Evolutionary conservation across 1,284 basidiomycete genomes (phyloP).

Genomic region (Afroboletus lepidellus): DNA sequence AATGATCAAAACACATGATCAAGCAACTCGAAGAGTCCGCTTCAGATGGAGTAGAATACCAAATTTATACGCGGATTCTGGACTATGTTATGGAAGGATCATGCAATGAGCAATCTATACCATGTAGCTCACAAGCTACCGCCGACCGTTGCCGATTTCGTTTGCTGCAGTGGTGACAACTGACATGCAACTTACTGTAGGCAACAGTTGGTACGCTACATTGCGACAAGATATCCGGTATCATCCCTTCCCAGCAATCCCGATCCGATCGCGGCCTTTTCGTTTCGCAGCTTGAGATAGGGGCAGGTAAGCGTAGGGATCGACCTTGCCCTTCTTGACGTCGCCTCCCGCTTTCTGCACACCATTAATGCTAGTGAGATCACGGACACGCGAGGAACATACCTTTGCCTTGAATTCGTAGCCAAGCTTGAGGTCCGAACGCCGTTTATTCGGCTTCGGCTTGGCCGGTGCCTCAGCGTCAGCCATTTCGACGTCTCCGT

Average conservation of each 20-base stretch:
- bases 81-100: no score
- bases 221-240: not conserved
- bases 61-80: no score
- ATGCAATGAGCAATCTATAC: no score
- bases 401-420: constrained; percentile 90
- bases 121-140: no score
- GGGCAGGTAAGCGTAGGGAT: constrained; percentile 92
- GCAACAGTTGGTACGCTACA: not conserved
- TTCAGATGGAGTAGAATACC: no score
- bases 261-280: constrained; percentile 45
- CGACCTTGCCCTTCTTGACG: constrained; percentile 81
- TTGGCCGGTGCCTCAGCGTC: constrained; percentile 41
- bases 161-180: no score
- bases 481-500: constrained; percentile 66
- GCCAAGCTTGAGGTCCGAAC: constrained; percentile 64
- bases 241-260: constrained; percentile 51
- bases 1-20: no score
- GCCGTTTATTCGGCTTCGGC: constrained; percentile 59
- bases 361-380: not conserved
- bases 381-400: constrained; percentile 12
- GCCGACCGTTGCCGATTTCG: no score
- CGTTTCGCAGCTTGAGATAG: constrained; percentile 81
- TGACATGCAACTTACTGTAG: no score
- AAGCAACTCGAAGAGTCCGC: no score
- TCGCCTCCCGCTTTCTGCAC: constrained; percentile 88